phyloP scores from a whole-genome alignment of 805 yeast genomes.

The Dipodascus geniculatus region DNA sequence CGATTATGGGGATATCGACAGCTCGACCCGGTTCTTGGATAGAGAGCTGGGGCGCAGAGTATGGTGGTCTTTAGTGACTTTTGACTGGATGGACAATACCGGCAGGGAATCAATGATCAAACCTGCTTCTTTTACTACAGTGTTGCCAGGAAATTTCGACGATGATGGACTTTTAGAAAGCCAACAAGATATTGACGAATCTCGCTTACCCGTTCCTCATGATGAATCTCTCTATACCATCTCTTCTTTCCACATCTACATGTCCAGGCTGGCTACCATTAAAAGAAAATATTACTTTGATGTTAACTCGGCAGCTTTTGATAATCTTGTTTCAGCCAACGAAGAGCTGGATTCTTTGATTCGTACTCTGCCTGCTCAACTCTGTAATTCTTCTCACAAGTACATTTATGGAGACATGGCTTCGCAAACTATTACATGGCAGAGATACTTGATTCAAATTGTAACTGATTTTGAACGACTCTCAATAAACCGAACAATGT shows the following conservation, averaged over 20 bases:
- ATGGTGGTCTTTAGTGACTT: slow-evolving; percentile 2
- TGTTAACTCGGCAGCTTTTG: neutral
- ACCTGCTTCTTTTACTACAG: neutral
- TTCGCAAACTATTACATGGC: neutral
- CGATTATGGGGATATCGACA: neutral
- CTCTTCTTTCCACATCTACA: neutral
- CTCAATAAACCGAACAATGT: neutral
- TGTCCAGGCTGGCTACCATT: neutral
- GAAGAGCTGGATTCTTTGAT: neutral
- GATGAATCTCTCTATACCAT: neutral
- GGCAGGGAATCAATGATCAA: neutral
- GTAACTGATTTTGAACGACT: neutral
- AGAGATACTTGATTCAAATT: neutral
- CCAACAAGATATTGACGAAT: neutral
- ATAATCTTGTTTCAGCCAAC: neutral
- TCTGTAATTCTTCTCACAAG: neutral
- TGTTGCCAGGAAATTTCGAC: neutral
- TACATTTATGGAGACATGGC: neutral
- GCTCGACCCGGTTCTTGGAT: neutral
- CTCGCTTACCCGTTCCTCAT: neutral
- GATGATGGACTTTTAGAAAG: neutral
- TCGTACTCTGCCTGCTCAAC: neutral
- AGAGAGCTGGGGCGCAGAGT: slow-evolving; percentile 2
- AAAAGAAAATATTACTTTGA: neutral
- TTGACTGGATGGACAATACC: neutral